A percentile compares a stretch with the other conserved stretches of the same genome.
Evolutionary conservation across 2,329 filamentous ascomycete species (phyloP).

Genomic region (Fusarium dimerum): DNA sequence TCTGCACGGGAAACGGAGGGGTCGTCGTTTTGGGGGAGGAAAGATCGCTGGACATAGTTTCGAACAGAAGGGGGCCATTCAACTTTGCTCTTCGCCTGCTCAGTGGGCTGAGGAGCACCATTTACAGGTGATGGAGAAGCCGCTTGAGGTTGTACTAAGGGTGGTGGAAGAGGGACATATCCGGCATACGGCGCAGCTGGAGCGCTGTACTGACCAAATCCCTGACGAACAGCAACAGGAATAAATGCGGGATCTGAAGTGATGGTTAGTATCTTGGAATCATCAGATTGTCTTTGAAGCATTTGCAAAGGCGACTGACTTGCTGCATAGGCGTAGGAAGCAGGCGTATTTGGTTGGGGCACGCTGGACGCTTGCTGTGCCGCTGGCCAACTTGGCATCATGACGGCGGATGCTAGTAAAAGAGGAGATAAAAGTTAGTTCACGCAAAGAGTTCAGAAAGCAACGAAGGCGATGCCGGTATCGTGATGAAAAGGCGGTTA

Average conservation of each 20-base stretch:
- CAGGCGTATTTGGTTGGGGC: slow-evolving; percentile 36
- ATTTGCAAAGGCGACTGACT: slow-evolving; percentile 33
- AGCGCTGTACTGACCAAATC: slow-evolving; percentile 50
- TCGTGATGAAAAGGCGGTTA: slow-evolving; percentile 6
- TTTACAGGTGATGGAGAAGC: slow-evolving; percentile 26
- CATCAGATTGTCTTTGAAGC: neutral
- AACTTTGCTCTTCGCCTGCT: slow-evolving; percentile 59
- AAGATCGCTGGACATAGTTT: slow-evolving; percentile 85
- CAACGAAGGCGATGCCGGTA: slow-evolving; percentile 11
- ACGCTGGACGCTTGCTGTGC: slow-evolving; percentile 44
- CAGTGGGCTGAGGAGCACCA: slow-evolving; percentile 30
- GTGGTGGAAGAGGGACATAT: slow-evolving; percentile 31
- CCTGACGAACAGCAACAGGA: slow-evolving; percentile 62
- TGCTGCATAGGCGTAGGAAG: slow-evolving; percentile 40
- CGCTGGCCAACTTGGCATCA: slow-evolving; percentile 41
- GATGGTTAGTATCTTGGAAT: slow-evolving; percentile 24
- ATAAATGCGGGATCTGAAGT: slow-evolving; percentile 56
- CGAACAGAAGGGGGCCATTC: slow-evolving; percentile 84
- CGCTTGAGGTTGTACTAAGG: slow-evolving; percentile 28
- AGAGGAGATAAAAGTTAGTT: slow-evolving; percentile 27
- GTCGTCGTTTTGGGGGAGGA: slow-evolving; percentile 71
- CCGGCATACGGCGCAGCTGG: slow-evolving; percentile 37
- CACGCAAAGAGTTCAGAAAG: slow-evolving; percentile 12
- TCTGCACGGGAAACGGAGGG: slow-evolving; percentile 64
- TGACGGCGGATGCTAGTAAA: slow-evolving; percentile 22